Evolutionary conservation across 177 flowering plant genomes (phyloP).

Genomic region (Telopea speciosissima): DNA sequence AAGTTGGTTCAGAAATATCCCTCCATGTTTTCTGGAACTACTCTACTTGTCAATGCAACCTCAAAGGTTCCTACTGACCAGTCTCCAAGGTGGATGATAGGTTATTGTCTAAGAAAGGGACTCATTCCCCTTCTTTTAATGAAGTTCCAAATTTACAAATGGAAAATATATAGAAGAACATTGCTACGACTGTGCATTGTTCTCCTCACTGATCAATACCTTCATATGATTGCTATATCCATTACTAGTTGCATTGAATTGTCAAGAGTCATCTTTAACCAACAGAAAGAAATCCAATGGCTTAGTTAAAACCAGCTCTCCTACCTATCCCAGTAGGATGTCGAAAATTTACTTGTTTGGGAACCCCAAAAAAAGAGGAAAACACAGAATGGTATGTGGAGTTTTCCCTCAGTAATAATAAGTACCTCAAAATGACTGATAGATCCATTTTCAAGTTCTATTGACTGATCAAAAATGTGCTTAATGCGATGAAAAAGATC

Average conservation of each 20-base stretch:
- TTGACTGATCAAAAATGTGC: slow-evolving; percentile 47
- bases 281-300: not conserved
- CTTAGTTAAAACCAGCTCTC: not conserved
- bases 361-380: not conserved
- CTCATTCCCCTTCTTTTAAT: not conserved
- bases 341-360: too few relatives aligned
- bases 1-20: too few relatives aligned
- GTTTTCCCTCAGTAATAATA: not conserved
- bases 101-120: not conserved
- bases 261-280: not conserved
- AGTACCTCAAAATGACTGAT: slow-evolving; percentile 93
- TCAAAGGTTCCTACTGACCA: not conserved
- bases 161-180: too few relatives aligned
- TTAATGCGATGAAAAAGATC: slow-evolving; percentile 43
- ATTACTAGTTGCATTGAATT: not conserved
- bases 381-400: not conserved
- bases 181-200: not conserved
- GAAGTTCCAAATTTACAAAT: not conserved
- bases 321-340: not conserved
- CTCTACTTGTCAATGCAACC: not conserved
- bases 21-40: not conserved
- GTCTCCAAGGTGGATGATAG: not conserved
- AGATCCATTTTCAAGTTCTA: slow-evolving; percentile 50
- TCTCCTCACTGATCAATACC: not conserved
- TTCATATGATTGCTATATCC: not conserved